Conservation (phyloP, 1,284 basidiomycete species). For the Marasmius fiardii region DNA sequence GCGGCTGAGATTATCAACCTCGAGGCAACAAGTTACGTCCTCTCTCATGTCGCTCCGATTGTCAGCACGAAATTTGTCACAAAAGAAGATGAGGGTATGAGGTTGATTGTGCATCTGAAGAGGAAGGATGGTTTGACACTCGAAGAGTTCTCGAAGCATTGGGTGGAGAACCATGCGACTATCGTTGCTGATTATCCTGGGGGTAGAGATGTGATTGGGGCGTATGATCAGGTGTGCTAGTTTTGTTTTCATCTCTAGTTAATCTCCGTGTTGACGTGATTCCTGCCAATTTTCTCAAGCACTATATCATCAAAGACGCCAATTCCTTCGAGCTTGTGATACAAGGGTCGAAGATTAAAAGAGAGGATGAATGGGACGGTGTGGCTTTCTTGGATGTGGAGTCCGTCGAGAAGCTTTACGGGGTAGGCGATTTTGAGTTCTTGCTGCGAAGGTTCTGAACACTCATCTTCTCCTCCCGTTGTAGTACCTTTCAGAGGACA, state of each 20-base stretch:
- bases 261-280: too few relatives aligned
- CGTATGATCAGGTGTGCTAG: neutral
- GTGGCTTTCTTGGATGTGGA: neutral
- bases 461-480: neutral
- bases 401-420: neutral
- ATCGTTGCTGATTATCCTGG: neutral
- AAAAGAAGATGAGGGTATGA: neutral
- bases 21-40: neutral
- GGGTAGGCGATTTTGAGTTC: neutral
- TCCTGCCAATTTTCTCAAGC: neutral
- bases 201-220: neutral
- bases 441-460: neutral
- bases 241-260: too few relatives aligned
- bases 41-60: neutral
- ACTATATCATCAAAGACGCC: neutral
- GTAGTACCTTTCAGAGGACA: neutral
- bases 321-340: neutral
- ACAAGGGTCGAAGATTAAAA: neutral
- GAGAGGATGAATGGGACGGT: neutral
- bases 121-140: neutral
- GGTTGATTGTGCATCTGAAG: neutral
- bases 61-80: neutral
- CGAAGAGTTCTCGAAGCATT: neutral
- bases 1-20: neutral
- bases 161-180: neutral